Base-by-base conservation (phyloP, 441 rosid genomes). In the Populus hybrid region DNA sequence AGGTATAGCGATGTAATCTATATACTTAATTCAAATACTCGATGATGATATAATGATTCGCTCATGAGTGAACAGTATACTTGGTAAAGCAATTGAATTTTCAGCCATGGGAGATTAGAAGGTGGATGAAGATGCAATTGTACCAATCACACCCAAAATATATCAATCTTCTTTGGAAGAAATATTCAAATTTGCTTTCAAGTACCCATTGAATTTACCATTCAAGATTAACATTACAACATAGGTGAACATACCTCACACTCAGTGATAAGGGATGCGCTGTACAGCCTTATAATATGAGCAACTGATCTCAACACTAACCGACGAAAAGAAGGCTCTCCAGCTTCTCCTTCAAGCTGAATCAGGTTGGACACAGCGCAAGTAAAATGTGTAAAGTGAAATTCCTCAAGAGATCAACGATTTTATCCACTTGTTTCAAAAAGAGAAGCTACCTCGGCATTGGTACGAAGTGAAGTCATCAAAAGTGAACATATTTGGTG, bases 271-370 rank as follows among this genome's bases (percentile, higher is more conserved):
- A 97, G 97, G 70, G 98, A 92, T 68, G 99, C 87, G 85, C 98
- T 93, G 82, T 94, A 94, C 67, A 88, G 94, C 82, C 97, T 91
- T 84, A 97, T 97, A 78, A 94, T 86, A 86, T 97, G 98, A 83
- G 97, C 93, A 89, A 97, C 98, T 75, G 98, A 97, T 21, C 97
- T 95, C 91, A 97, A 88, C 79, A 97, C 98, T 88, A 93, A 85
- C 73, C 99, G 98, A 66, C 99, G 93, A 82, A 93, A 87, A 83
- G 93, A 90, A 78, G 99, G 99, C 87, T 97, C 99, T 75, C 97
- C 98, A 79, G 87, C 87, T 85, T 97, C 99, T 84, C 98, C 99
- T 87, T 97, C 99, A 73, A 88, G 84, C 99, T 96, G 84, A 70
- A 83, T 70, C 64, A 79, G 77, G 83, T 69, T 78, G 78, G 80